Base-by-base conservation (phyloP, 768 basidiomycete species). In the Boletus speciosus region DNA sequence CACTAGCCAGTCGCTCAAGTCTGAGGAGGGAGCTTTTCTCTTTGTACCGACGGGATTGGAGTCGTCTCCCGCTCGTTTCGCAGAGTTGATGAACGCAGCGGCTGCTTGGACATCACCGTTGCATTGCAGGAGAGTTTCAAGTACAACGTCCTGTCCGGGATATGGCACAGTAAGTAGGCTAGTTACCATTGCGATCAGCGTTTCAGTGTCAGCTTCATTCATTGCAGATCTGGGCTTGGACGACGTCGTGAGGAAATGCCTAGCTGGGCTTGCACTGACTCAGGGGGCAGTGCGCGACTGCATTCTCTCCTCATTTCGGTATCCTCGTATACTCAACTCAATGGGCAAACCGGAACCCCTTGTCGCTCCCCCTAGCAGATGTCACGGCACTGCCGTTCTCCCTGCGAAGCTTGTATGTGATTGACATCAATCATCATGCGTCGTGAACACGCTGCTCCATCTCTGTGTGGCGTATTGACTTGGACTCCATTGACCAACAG, bases 141-240 rank as follows among this genome's bases (percentile, higher is more conserved):
- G 72, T 1, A 90, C 75, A 7, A 66, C 60, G 21, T 71, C 69
- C 40, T 77, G 74, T 32, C 73, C 67, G 4, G 74, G 68, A 14
- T 59, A 56, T 49, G 66, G 66, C 25, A 49, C 51, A 46, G 62
- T 52, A 15, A 89, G 66, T 14, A 88, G 71, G 64, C 86, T 89
- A 15, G 75, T 71, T n/a, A 89, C 80, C 52, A 88, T 71, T 10
- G 81, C 86, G 40, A 91, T 73, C 34, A 90, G 74, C 7, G 74
- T 81, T 31, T 91, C 89, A 0, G 86, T 91, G 69, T 88, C 86
- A 9, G 37, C 44, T 31, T 59, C 63, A 7, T 49, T 59, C 69
- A 72, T 72, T 21, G 41, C 25, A 27, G 25, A 27, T 25, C 23
- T 38, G 42, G 50, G 16, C 2, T 21, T 46, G 40, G 25, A n/a